Percentiles rank a stretch among this genome's conserved stretches.
These are phyloP conservation scores for Lotus japonicus DNA, from an alignment of 306 rosid genomes.

Conservation along the genomic window DNA sequence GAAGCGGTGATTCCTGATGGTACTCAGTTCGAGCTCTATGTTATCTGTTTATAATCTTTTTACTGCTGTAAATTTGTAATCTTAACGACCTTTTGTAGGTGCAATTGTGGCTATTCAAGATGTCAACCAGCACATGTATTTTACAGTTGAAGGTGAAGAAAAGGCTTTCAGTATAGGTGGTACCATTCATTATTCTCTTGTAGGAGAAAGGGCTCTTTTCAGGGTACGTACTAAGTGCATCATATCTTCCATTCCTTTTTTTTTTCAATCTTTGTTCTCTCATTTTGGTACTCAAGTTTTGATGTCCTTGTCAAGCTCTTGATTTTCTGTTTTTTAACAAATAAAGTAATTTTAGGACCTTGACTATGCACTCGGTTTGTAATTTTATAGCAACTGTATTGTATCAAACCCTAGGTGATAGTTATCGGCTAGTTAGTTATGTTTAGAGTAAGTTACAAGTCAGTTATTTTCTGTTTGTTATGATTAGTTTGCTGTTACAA, in stretches of 20 bases:
- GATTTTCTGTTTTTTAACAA: not conserved
- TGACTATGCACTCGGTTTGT: not conserved
- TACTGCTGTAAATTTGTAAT: slow-evolving; percentile 23
- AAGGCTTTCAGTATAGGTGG: slow-evolving; percentile 55
- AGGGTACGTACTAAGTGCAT: slow-evolving; percentile 46
- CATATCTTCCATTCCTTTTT: not conserved
- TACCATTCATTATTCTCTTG: slow-evolving; percentile 79
- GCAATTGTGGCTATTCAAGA: slow-evolving; percentile 91
- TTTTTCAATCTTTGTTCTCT: not conserved
- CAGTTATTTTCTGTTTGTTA: not conserved
- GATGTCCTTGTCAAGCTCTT: not conserved
- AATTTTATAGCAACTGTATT: not conserved
- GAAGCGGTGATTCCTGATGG: slow-evolving; percentile 75
- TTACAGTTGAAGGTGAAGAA: slow-evolving; percentile 69
- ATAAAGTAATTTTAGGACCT: not conserved
- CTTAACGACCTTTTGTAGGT: slow-evolving; percentile 47
- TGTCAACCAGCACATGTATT: slow-evolving; percentile 75
- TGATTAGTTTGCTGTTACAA: no score
- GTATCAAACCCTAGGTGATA: no score
- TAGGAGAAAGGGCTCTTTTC: slow-evolving; percentile 88
- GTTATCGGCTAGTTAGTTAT: no score
- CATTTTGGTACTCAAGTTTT: not conserved
- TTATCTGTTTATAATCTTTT: slow-evolving; percentile 18
- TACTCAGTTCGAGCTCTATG: slow-evolving; percentile 25
- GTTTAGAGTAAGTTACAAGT: no score